Percentiles rank a stretch among this genome's conserved stretches.
Conservation (phyloP, 2,329 filamentous ascomycete species). For the Chrysoporthe cubensis region DNA sequence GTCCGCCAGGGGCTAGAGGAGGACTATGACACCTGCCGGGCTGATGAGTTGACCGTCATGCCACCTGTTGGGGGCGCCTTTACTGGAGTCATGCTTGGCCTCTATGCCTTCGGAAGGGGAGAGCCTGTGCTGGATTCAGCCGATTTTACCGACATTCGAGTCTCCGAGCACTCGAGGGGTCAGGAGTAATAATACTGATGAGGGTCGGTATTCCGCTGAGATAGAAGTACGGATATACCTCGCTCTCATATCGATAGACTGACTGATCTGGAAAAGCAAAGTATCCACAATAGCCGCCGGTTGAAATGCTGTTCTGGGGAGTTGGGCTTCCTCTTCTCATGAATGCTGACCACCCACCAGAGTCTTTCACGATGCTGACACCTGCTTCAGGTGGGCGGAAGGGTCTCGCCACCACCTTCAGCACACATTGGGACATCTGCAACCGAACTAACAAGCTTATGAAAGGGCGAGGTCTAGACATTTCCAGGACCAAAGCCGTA, state of each 20-base stretch:
- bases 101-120: conserved; percentile 37
- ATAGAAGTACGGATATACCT: background rate
- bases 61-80: conserved; percentile 39
- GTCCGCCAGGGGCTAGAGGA: background rate
- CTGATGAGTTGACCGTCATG: conserved; percentile 34
- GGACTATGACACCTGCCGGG: conserved; percentile 10
- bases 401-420: background rate
- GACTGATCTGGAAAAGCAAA: background rate
- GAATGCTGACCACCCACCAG: background rate
- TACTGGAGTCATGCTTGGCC: conserved; percentile 38
- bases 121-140: conserved; percentile 39
- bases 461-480: background rate
- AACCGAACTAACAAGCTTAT: background rate
- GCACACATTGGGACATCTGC: too few species aligned
- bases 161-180: background rate
- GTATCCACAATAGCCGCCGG: background rate
- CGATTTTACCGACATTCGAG: conserved; percentile 36
- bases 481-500: background rate
- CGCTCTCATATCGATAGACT: background rate
- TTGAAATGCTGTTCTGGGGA: background rate
- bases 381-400: background rate
- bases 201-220: background rate
- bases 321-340: background rate
- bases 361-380: background rate
- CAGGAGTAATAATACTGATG: background rate